A percentile compares a stretch with the other conserved stretches of the same genome.
Evolutionary conservation across 2,329 filamentous ascomycete genomes (phyloP).

Genomic region (Aureobasidium vineae): DNA sequence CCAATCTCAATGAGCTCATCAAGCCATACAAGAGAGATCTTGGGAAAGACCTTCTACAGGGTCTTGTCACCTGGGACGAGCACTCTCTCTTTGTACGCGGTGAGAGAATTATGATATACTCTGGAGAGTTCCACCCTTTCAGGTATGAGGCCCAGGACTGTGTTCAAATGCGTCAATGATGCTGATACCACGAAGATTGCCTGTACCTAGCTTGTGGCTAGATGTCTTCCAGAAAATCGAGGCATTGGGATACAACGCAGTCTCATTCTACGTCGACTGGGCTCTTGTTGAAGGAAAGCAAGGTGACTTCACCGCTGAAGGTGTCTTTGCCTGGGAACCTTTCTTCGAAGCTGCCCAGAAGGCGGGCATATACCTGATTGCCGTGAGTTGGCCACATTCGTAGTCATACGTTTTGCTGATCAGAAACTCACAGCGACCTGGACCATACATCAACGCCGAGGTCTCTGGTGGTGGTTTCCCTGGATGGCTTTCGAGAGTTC

Average conservation of each 20-base stretch:
- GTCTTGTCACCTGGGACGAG: slow-evolving; percentile 69
- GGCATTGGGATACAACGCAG: slow-evolving; percentile 73
- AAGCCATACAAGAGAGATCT: slow-evolving; percentile 51
- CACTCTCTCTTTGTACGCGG: slow-evolving; percentile 65
- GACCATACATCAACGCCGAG: slow-evolving; percentile 79
- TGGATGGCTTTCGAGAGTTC: slow-evolving; percentile 72
- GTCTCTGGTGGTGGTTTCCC: slow-evolving; percentile 74
- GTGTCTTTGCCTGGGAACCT: slow-evolving; percentile 68
- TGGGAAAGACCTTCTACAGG: slow-evolving; percentile 53
- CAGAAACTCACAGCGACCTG: slow-evolving; percentile 44
- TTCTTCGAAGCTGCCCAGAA: slow-evolving; percentile 74
- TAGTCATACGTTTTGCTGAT: not conserved
- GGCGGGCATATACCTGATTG: slow-evolving; percentile 74
- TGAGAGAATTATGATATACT: slow-evolving; percentile 68
- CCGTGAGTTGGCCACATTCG: slow-evolving; percentile 37
- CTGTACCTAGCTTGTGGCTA: slow-evolving; percentile 62
- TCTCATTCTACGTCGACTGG: slow-evolving; percentile 80
- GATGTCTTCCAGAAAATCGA: slow-evolving; percentile 83
- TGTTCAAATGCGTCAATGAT: no score
- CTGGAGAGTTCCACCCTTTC: slow-evolving; percentile 71
- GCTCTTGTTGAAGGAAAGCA: slow-evolving; percentile 71
- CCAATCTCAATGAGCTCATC: slow-evolving; percentile 50
- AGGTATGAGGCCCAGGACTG: slow-evolving; percentile 29
- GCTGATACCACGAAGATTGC: slow-evolving; percentile 46
- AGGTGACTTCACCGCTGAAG: slow-evolving; percentile 67